Percentiles rank a stretch among this genome's conserved stretches.
Conservation (phyloP, 257 asterid genomes). For the Solanum clarkiae region DNA sequence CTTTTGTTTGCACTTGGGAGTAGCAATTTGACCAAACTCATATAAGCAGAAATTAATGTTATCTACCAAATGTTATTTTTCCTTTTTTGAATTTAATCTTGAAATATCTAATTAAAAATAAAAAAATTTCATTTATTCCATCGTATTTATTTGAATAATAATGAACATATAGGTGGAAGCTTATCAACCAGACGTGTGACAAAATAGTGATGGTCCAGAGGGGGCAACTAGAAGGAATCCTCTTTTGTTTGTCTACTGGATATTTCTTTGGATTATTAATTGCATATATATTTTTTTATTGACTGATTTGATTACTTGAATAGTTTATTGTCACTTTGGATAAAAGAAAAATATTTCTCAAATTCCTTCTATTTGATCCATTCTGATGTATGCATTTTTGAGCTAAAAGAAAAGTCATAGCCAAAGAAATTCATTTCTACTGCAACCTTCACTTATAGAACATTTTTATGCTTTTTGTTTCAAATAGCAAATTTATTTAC, state of each 20-base stretch:
- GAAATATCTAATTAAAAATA: not conserved
- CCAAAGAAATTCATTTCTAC: not conserved
- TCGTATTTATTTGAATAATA: not conserved
- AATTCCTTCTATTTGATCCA: not conserved
- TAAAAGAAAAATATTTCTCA: not conserved
- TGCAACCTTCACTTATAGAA: not conserved
- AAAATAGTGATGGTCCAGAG: conserved; percentile 1
- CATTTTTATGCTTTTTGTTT: not conserved
- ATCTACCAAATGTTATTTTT: not conserved
- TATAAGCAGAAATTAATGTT: not conserved
- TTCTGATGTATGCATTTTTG: not conserved
- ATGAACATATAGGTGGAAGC: not conserved
- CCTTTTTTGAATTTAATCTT: fast-evolving
- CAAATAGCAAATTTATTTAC: not conserved
- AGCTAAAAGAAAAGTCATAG: not conserved
- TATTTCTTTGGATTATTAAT: not conserved
- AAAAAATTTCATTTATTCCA: fast-evolving
- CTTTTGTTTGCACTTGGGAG: not conserved
- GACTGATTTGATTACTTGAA: not conserved
- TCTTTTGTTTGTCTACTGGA: conserved; percentile 2
- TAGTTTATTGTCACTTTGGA: not conserved
- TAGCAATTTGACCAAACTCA: not conserved
- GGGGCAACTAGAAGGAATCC: not conserved
- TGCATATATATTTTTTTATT: too few relatives aligned
- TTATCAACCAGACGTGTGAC: conserved; percentile 13